Evolutionary conservation across 305 asterid genomes (phyloP), one percentile per base, ranked within the genome.

Genomic region (Solanum hybrid): DNA sequence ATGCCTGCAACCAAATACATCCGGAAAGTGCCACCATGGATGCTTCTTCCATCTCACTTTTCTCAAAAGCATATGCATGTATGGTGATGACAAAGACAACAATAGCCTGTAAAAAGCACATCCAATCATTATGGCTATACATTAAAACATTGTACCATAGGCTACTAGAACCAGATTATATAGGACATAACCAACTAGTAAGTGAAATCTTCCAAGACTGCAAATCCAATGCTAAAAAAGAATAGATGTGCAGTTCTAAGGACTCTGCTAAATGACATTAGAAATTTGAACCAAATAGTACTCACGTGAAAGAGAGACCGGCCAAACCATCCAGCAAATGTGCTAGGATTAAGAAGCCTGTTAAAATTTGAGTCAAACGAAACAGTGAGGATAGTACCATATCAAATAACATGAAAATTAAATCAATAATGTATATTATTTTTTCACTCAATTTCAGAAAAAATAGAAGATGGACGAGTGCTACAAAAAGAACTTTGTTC

Each of bases 251-350:
- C 75, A 51, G 42, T 84, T 19, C 42, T 51, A 29, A 84, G 87
- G 42, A 84, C 75, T 11, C 75, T 11, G 26, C 87, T 84, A 11
- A 51, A 84, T 84, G 86, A 78, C 31, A 78, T 36, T 51, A 79
- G 12, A 86, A 38, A 87, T 84, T 78, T 91, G 85, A 89, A 89
- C 71, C 87, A 82, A 90, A 88, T 32, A 92, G 80, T 87, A 93
- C 99, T 96, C 90, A 97, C 99, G 90, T 97, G 99, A 92, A 95
- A 97, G 93, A 97, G 99, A 88, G 99, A 95, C 78, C 99, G 95
- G 89, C 99, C 99, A 92, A 97, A 97, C 99, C 99, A 97, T 92
- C 99, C 99, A 87, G 99, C 99, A 92, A 97, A 97, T 45, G 99
- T 97, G 94, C 99, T 97, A 89, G 99, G 99, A 94, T 97, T 97